phyloP scores from a whole-genome alignment of 768 basidiomycete species.

The Dentipellis fragilis region DNA sequence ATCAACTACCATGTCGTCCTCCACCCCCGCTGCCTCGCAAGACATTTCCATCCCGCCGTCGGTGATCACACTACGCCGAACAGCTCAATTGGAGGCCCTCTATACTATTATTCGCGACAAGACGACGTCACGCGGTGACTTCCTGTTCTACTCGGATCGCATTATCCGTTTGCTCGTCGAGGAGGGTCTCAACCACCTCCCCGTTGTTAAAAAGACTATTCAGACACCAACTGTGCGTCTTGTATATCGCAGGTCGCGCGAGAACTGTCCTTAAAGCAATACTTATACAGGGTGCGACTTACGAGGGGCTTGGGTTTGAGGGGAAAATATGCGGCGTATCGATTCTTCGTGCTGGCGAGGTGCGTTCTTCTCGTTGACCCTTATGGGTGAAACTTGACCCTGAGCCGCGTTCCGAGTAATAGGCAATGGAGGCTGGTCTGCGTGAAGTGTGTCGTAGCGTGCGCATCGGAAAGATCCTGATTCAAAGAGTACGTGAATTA shows the following conservation, averaged over 20 bases:
- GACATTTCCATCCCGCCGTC: constrained; percentile 35
- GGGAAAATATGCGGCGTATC: constrained; percentile 96
- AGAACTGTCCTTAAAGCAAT: neutral
- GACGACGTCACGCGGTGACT: constrained; percentile 84
- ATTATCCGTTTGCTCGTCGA: constrained; percentile 80
- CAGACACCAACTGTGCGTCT: constrained; percentile 66
- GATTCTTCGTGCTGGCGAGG: constrained; percentile 90
- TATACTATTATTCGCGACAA: constrained; percentile 92
- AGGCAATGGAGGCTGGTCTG: constrained; percentile 98
- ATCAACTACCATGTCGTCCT: too few relatives aligned
- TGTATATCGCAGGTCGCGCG: neutral
- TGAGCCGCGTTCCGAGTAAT: neutral
- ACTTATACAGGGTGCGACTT: constrained; percentile 51
- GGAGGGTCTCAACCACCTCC: constrained; percentile 82
- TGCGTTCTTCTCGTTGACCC: constrained; percentile 18
- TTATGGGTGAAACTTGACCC: neutral
- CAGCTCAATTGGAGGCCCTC: constrained; percentile 87
- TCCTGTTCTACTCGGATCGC: constrained; percentile 90
- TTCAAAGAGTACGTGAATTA: constrained; percentile 63
- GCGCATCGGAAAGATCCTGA: constrained; percentile 95
- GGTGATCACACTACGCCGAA: constrained; percentile 84
- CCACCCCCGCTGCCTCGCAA: too few relatives aligned
- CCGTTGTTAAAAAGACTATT: constrained; percentile 66
- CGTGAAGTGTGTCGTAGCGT: constrained; percentile 92
- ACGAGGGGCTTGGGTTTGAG: constrained; percentile 90